These are phyloP conservation scores for Geosmithia morbida DNA, from an alignment of 2,329 filamentous ascomycete species.

Conservation along the genomic window DNA sequence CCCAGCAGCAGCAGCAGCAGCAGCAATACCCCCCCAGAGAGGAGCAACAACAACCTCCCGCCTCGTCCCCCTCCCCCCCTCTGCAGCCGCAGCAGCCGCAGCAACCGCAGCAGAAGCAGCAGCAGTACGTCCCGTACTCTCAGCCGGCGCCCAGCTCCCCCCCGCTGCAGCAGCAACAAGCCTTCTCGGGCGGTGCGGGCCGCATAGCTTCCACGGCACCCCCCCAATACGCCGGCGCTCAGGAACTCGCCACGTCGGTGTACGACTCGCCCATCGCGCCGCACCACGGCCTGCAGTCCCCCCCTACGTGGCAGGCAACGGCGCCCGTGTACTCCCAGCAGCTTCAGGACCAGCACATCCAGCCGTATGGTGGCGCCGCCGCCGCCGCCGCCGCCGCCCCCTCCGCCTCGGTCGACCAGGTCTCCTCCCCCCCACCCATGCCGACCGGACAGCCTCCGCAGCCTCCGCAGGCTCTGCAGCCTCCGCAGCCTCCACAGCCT, in stretches of 20 bases:
- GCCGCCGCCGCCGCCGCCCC: too few relatives aligned
- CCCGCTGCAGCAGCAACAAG: too few relatives aligned
- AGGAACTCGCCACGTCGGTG: slow-evolving; percentile 64
- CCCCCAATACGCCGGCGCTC: slow-evolving; percentile 51
- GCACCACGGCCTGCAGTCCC: slow-evolving; percentile 11
- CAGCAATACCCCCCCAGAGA: slow-evolving; percentile 37
- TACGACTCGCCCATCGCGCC: slow-evolving; percentile 59
- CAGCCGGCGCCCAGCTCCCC: slow-evolving; percentile 10
- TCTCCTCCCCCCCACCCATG: slow-evolving; percentile 21
- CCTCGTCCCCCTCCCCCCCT: slow-evolving; percentile 37
- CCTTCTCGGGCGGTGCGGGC: slow-evolving; percentile 30
- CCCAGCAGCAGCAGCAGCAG: slow-evolving; percentile 11
- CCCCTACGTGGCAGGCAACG: slow-evolving; percentile 8
- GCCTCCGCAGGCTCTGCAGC: slow-evolving; percentile 11
- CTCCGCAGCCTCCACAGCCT: slow-evolving; percentile 12
- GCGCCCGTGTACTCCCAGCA: not conserved
- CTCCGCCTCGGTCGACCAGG: not conserved
- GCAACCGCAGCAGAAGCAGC: slow-evolving; percentile 15
- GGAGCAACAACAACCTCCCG: slow-evolving; percentile 32
- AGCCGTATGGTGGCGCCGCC: not conserved
- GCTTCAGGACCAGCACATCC: slow-evolving; percentile 3
- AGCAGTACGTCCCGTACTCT: slow-evolving; percentile 27
- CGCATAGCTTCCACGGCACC: slow-evolving; percentile 22
- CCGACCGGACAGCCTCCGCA: slow-evolving; percentile 17
- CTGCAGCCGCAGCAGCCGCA: slow-evolving; percentile 9